These are phyloP conservation scores for Candida neerlandica DNA, from an alignment of 1,139 yeast species.

Conservation along the genomic window DNA sequence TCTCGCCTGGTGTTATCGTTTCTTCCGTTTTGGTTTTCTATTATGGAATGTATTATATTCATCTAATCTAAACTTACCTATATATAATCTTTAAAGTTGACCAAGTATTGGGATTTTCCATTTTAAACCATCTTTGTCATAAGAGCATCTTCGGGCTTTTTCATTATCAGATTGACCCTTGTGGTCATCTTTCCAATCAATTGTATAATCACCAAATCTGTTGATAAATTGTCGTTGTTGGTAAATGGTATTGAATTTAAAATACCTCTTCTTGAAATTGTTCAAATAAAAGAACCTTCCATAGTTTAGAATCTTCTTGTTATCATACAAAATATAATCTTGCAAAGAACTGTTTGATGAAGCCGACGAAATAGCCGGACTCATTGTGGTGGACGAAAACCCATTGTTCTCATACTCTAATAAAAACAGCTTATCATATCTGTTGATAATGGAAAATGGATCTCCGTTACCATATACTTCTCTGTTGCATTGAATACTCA, in stretches of 20 bases:
- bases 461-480: conserved; percentile 36
- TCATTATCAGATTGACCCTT: conserved; percentile 9
- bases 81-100: conserved; percentile 27
- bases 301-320: conserved; percentile 25
- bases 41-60: too few species aligned
- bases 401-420: conserved; percentile 9
- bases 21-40: too few species aligned
- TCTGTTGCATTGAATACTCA: conserved; percentile 18
- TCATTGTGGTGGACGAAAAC: not conserved
- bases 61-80: too few species aligned
- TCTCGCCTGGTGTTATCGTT: too few species aligned
- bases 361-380: not conserved
- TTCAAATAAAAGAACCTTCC: conserved; percentile 41
- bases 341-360: conserved; percentile 6
- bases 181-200: conserved; percentile 31
- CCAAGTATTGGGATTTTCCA: conserved; percentile 56
- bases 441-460: conserved; percentile 26
- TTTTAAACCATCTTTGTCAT: conserved; percentile 47
- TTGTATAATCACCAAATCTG: conserved; percentile 44
- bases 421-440: conserved; percentile 26
- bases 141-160: conserved; percentile 26
- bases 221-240: conserved; percentile 52
- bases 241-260: conserved; percentile 50
- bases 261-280: conserved; percentile 37
- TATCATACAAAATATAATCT: conserved; percentile 14